Evolutionary conservation across 2,329 filamentous ascomycete species (phyloP).

Genomic region (Colletotrichum sp.): DNA sequence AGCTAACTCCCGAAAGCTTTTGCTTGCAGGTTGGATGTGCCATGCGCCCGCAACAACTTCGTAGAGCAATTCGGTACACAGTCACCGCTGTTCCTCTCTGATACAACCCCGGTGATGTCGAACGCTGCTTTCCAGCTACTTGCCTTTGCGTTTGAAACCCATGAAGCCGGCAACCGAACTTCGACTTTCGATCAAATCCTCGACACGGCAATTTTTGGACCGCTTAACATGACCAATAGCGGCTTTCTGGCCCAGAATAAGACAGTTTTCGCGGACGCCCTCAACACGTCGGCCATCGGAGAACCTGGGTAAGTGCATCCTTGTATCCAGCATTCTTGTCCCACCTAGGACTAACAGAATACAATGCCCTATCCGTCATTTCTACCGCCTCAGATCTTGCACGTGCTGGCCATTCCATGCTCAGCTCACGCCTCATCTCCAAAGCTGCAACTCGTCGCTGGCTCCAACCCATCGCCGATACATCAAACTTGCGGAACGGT

Average conservation of each 20-base stretch:
- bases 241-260: background rate
- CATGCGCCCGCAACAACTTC: conserved; percentile 20
- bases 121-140: conserved; percentile 29
- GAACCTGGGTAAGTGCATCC: conserved; percentile 22
- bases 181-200: conserved; percentile 1
- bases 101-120: conserved; percentile 27
- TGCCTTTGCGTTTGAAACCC: conserved; percentile 22
- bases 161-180: background rate
- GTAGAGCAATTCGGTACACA: conserved; percentile 7
- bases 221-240: conserved; percentile 23
- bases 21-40: conserved; percentile 15
- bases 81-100: conserved; percentile 23
- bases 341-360: background rate
- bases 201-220: conserved; percentile 4
- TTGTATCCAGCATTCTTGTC: background rate
- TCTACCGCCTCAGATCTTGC: conserved; percentile 24
- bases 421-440: conserved; percentile 25
- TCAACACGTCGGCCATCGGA: conserved; percentile 15
- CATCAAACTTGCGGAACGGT: conserved; percentile 36
- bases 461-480: conserved; percentile 30
- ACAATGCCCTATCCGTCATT: conserved; percentile 22
- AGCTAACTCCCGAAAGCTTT: background rate
- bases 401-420: conserved; percentile 23
- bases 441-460: conserved; percentile 30
- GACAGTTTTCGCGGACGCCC: conserved; percentile 13